Evolutionary conservation across 345 rosid species (phyloP).

Genomic region (Rhodamnia argentea): DNA sequence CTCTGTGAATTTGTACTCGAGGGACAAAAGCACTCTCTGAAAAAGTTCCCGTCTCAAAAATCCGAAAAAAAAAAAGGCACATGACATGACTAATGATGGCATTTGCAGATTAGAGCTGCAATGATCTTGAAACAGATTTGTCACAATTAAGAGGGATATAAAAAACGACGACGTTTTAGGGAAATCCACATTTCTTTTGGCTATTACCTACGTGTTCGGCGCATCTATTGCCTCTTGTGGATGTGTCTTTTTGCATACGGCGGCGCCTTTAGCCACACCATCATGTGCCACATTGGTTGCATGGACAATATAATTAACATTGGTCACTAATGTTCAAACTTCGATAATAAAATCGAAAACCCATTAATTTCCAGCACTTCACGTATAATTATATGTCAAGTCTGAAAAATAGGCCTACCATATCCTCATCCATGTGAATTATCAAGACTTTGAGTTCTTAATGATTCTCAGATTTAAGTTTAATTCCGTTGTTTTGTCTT

Average conservation of each 20-base stretch:
- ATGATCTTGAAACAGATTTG: neutral
- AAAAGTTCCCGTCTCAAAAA: neutral
- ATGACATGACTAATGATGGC: neutral
- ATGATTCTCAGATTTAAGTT: neutral
- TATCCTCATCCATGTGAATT: neutral
- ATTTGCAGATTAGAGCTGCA: neutral
- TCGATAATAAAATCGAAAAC: neutral
- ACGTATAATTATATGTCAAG: accelerated
- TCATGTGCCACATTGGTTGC: neutral
- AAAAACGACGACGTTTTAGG: neutral
- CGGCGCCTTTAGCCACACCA: neutral
- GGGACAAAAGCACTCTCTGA: accelerated
- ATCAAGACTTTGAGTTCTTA: neutral
- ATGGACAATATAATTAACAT: accelerated
- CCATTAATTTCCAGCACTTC: neutral
- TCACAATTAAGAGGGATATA: neutral
- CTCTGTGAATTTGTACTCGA: accelerated
- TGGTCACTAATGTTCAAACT: too few species aligned
- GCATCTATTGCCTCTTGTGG: neutral
- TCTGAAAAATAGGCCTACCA: neutral
- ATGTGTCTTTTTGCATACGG: accelerated
- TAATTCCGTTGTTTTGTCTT: neutral
- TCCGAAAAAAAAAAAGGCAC: neutral
- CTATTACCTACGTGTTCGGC: neutral
- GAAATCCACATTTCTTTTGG: neutral